Evolutionary conservation across 2,329 filamentous ascomycete genomes (phyloP).

Genomic region (Sarocladium brachiariae): DNA sequence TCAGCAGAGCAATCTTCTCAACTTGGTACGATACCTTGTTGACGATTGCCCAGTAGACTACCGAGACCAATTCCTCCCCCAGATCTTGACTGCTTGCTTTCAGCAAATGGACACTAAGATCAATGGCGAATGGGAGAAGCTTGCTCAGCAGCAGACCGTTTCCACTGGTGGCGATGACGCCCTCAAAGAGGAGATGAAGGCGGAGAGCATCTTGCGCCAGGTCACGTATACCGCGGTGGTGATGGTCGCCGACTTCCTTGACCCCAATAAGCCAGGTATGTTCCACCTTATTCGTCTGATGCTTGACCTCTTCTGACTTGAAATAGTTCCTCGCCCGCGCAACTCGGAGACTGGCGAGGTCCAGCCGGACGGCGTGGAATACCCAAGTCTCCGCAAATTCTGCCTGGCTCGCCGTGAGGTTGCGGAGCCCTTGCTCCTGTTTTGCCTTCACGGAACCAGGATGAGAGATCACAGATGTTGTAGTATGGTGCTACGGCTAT

Average conservation of each 20-base stretch:
- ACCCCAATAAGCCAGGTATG: slow-evolving; percentile 62
- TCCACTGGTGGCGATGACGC: slow-evolving; percentile 65
- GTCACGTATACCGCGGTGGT: slow-evolving; percentile 88
- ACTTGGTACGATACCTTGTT: slow-evolving; percentile 79
- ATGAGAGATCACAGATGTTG: slow-evolving; percentile 89
- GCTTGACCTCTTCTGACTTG: slow-evolving; percentile 24
- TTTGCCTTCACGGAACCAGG: slow-evolving; percentile 83
- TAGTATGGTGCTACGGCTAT: slow-evolving; percentile 76
- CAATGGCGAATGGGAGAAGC: slow-evolving; percentile 74
- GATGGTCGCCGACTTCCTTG: slow-evolving; percentile 83
- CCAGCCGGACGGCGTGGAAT: slow-evolving; percentile 8
- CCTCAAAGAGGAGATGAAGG: slow-evolving; percentile 94
- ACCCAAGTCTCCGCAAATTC: slow-evolving; percentile 67
- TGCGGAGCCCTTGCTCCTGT: slow-evolving; percentile 82
- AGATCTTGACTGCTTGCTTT: slow-evolving; percentile 75
- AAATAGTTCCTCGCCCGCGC: slow-evolving; percentile 16
- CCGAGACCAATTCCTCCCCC: slow-evolving; percentile 74
- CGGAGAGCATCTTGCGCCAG: slow-evolving; percentile 88
- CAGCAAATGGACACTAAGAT: slow-evolving; percentile 83
- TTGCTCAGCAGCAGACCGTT: slow-evolving; percentile 56
- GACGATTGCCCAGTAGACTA: slow-evolving; percentile 82
- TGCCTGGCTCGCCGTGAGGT: slow-evolving; percentile 71
- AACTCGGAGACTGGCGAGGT: slow-evolving; percentile 17
- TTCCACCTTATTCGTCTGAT: slow-evolving; percentile 10
- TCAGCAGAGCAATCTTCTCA: slow-evolving; percentile 88